Percentiles rank a stretch among this genome's conserved stretches.
Evolutionary conservation across 208 protist genomes (phyloP).

Genomic region (Trypanosoma conorhini): DNA sequence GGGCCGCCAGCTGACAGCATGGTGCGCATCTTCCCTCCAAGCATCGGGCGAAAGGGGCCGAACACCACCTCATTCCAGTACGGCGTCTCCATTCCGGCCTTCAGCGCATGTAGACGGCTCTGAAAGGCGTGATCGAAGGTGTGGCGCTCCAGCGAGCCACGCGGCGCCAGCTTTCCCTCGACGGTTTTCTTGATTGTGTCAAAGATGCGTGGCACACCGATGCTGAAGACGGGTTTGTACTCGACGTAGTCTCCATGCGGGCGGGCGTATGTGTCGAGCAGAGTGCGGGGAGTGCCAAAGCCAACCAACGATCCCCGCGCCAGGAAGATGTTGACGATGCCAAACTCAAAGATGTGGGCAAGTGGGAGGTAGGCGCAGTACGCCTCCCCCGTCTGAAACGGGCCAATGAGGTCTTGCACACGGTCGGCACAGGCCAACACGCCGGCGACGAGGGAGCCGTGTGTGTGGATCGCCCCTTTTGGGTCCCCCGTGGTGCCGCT

Average conservation of each 20-base stretch:
- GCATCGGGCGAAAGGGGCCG: slow-evolving; percentile 37
- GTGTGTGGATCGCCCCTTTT: slow-evolving; percentile 87
- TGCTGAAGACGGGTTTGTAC: slow-evolving; percentile 75
- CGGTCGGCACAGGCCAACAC: slow-evolving; percentile 49
- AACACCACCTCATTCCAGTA: slow-evolving; percentile 87
- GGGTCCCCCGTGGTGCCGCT: slow-evolving; percentile 90
- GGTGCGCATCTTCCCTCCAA: slow-evolving; percentile 74
- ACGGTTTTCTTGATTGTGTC: slow-evolving; percentile 84
- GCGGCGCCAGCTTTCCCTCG: slow-evolving; percentile 59
- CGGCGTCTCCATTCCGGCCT: slow-evolving; percentile 71
- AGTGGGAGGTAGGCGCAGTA: slow-evolving; percentile 91
- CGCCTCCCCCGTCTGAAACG: slow-evolving; percentile 43
- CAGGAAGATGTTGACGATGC: slow-evolving; percentile 67
- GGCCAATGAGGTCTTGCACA: slow-evolving; percentile 50
- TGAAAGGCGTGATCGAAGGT: slow-evolving; percentile 79
- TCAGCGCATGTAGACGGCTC: slow-evolving; percentile 59
- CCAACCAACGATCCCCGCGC: slow-evolving; percentile 56
- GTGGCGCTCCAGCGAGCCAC: slow-evolving; percentile 49
- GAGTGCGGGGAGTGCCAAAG: slow-evolving; percentile 82
- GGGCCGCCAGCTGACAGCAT: slow-evolving; percentile 85
- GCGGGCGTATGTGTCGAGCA: slow-evolving; percentile 63
- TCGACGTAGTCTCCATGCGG: slow-evolving; percentile 77
- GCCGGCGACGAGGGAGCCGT: slow-evolving; percentile 68
- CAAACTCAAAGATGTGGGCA: slow-evolving; percentile 93
- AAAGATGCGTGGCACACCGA: slow-evolving; percentile 87